Evolutionary conservation across 2,329 filamentous ascomycete genomes (phyloP), one percentile per base, ranked within the genome.

Genomic region (Lachnellula cervina): DNA sequence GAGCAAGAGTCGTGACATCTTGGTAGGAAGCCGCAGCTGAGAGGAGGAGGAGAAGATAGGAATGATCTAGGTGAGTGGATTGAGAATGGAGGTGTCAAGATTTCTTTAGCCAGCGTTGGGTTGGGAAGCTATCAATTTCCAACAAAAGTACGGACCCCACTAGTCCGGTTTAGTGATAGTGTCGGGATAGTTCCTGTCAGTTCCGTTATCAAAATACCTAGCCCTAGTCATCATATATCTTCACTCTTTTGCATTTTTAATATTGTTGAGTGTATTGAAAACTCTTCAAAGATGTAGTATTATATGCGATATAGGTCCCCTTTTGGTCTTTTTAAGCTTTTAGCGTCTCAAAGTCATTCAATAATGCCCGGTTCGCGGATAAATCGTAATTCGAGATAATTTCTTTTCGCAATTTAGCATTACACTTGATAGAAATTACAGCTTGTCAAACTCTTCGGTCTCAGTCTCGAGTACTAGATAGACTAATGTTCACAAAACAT

Each of bases 1-100:
- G 71, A 83, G 82, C 73, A 86, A 76, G 66, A 87, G 74, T 75
- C 83, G 78, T 67, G 80, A 70, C 69, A 71, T 71, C 60, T 62
- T 69, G 52, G 40, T 37, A 56, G 59, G 37, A 55, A 37, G 58
- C 60, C 63, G 54, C 60, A 62, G 57, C 58, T 51, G 37, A 34
- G 44, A 46, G 37, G 44, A 46, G 55, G 25, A 51, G 58, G 54
- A 52, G 51, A 52, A 59, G 56, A 57, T 35, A 50, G 40, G 49
- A 45, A 49, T 35, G 52, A 56, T 60, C 56, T 56, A 56, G 52
- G 55, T 32, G 40, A 42, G 46, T 49, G 45, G 42, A 21, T 48
- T 57, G 55, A 32, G 44, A 32, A 21, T 55, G 35, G 35, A 46
- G 46, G 32, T 38, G 54, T 55, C 53, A 55, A 55, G 48, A 50